Evolutionary conservation across 306 rosid genomes (phyloP).

Genomic region (Pterocarpus macrocarpus): DNA sequence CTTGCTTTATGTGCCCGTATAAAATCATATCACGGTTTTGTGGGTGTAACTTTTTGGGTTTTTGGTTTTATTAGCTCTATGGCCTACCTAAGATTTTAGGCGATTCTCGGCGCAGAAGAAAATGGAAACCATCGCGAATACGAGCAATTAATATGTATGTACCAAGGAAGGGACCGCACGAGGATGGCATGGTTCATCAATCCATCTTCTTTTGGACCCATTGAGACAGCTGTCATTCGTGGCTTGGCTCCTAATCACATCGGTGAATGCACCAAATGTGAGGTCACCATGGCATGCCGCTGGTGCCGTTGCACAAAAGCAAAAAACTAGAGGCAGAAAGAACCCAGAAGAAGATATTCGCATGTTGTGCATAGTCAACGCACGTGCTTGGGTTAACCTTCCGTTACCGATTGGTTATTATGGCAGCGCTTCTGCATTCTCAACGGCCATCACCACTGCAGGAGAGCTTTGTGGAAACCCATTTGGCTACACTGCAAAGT

Average conservation of each 20-base stretch:
- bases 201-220: slow-evolving; percentile 44
- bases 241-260: slow-evolving; percentile 30
- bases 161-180: background rate
- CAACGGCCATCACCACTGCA: background rate
- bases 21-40: too few species aligned
- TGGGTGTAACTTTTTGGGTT: too few species aligned
- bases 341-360: slow-evolving; percentile 33
- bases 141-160: background rate
- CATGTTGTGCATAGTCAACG: background rate
- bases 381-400: slow-evolving; percentile 19
- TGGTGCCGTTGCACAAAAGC: slow-evolving; percentile 52
- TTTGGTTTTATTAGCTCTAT: too few species aligned
- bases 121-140: slow-evolving; percentile 39
- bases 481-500: slow-evolving; percentile 7
- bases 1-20: too few species aligned
- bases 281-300: slow-evolving; percentile 36
- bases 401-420: slow-evolving; percentile 34
- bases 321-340: background rate
- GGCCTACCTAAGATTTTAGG: background rate
- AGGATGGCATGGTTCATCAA: background rate
- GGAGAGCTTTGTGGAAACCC: slow-evolving; percentile 14
- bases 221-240: slow-evolving; percentile 11
- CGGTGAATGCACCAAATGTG: slow-evolving; percentile 28
- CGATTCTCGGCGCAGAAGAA: slow-evolving; percentile 25
- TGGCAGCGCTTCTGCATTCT: slow-evolving; percentile 29